These are phyloP conservation scores for Chlamydomonas reinhardtii DNA, from an alignment of 163 green algal species.

Conservation along the genomic window DNA sequence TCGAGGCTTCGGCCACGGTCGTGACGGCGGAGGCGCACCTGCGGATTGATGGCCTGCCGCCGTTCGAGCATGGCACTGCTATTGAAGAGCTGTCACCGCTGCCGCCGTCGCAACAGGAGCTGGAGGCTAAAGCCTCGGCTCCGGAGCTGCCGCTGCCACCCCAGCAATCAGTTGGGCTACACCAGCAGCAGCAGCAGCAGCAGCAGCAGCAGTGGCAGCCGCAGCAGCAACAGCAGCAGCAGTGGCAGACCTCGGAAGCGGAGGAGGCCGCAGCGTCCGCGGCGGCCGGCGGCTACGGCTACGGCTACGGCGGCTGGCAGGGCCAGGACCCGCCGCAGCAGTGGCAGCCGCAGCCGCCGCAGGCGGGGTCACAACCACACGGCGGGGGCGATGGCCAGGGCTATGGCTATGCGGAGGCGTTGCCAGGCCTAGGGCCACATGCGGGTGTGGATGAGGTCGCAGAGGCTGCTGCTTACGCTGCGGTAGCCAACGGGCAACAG, in stretches of 20 bases:
- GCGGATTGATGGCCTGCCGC: slow-evolving; percentile 20
- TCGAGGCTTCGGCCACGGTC: neutral
- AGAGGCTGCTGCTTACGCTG: too few relatives aligned
- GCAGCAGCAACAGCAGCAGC: neutral
- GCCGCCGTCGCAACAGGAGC: neutral
- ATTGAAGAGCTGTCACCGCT: slow-evolving; percentile 28
- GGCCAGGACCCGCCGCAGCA: neutral
- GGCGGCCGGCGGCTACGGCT: slow-evolving; percentile 27
- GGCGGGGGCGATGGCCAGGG: neutral
- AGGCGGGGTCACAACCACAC: neutral
- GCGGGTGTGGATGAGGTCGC: neutral
- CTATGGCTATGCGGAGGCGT: too few relatives aligned
- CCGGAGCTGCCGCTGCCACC: too few relatives aligned
- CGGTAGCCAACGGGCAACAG: too few relatives aligned
- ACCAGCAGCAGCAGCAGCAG: neutral
- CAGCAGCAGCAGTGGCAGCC: too few relatives aligned
- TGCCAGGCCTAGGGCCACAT: too few relatives aligned
- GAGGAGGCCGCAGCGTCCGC: slow-evolving; percentile 9
- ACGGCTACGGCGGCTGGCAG: slow-evolving; percentile 14
- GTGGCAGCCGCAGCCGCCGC: neutral
- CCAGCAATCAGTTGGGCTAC: neutral
- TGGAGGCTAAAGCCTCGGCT: neutral
- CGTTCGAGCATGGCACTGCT: neutral
- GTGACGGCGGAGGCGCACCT: neutral
- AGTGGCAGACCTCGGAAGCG: neutral